Conservation (phyloP, 345 rosid species). For the Hypericum androsaemum region DNA sequence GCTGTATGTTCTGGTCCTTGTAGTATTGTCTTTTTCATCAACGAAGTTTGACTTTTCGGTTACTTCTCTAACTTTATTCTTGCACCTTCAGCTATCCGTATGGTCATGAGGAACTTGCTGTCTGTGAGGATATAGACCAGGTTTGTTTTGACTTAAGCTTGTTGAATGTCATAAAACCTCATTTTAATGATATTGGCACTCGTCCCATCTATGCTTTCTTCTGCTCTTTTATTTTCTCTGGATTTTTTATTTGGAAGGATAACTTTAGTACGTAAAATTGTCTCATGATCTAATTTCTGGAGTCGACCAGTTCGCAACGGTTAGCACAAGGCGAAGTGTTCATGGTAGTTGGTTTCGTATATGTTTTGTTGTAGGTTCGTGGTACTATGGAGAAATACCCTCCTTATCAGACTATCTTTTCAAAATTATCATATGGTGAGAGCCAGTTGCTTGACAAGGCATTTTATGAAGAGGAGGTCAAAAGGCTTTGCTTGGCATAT, state of each 20-base stretch:
- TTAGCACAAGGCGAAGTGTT: background rate
- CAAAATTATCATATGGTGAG: conserved; percentile 85
- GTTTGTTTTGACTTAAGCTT: conserved; percentile 21
- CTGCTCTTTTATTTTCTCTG: background rate
- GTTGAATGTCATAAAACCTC: background rate
- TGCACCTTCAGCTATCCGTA: conserved; percentile 49
- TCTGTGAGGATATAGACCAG: conserved; percentile 87
- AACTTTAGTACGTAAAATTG: background rate
- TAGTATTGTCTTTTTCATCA: background rate
- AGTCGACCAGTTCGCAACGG: background rate
- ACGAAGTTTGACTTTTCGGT: background rate
- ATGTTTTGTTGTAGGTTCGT: conserved; percentile 54
- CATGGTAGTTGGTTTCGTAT: background rate
- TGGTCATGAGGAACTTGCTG: conserved; percentile 87
- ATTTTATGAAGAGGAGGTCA: conserved; percentile 95
- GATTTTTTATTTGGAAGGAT: background rate
- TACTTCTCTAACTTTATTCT: background rate
- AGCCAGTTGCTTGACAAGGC: conserved; percentile 98
- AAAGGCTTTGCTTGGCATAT: conserved; percentile 92
- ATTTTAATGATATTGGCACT: too few species aligned
- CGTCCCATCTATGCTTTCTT: too few species aligned
- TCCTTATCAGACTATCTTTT: conserved; percentile 80
- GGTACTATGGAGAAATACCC: conserved; percentile 88
- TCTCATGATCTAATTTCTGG: background rate
- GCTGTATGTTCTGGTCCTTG: conserved; percentile 41